These are phyloP conservation scores for Mycena maculata DNA, from an alignment of 768 basidiomycete genomes.

Conservation along the genomic window DNA sequence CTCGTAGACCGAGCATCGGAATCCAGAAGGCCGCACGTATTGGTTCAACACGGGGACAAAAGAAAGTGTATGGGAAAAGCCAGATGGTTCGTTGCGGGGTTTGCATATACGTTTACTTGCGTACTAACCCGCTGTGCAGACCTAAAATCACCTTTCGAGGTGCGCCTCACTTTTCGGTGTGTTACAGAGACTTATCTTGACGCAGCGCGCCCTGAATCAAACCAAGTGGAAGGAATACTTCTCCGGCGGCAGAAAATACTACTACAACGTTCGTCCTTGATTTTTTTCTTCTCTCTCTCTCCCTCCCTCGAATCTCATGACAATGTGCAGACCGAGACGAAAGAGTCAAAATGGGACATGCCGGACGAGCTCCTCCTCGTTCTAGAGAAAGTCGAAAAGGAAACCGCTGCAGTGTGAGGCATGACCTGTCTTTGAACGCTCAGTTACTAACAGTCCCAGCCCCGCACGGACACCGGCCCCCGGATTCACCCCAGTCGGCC, in stretches of 20 bases:
- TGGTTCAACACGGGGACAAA: slow-evolving; percentile 93
- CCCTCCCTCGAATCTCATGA: too few relatives aligned
- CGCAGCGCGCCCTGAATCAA: slow-evolving; percentile 84
- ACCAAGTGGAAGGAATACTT: slow-evolving; percentile 98
- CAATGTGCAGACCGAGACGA: slow-evolving; percentile 82
- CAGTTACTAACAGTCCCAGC: slow-evolving; percentile 31
- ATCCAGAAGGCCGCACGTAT: slow-evolving; percentile 96
- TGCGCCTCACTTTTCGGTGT: slow-evolving; percentile 46
- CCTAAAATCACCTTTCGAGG: slow-evolving; percentile 93
- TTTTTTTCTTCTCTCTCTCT: not conserved
- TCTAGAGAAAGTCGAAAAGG: slow-evolving; percentile 87
- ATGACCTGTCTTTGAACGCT: not conserved
- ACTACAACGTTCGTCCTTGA: slow-evolving; percentile 74
- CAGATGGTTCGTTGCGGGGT: slow-evolving; percentile 80
- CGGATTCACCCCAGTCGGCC: slow-evolving; percentile 56
- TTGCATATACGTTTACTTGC: not conserved
- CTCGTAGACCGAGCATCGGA: slow-evolving; percentile 88
- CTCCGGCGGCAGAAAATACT: slow-evolving; percentile 91
- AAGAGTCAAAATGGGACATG: slow-evolving; percentile 98
- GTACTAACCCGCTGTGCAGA: slow-evolving; percentile 55
- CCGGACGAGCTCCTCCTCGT: slow-evolving; percentile 91
- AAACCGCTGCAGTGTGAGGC: slow-evolving; percentile 46
- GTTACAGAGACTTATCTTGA: slow-evolving; percentile 32
- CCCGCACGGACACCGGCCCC: slow-evolving; percentile 54
- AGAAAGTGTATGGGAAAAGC: slow-evolving; percentile 98